phyloP scores from a whole-genome alignment of 2,329 filamentous ascomycete species.

The Thermothelomyces thermophilus region DNA sequence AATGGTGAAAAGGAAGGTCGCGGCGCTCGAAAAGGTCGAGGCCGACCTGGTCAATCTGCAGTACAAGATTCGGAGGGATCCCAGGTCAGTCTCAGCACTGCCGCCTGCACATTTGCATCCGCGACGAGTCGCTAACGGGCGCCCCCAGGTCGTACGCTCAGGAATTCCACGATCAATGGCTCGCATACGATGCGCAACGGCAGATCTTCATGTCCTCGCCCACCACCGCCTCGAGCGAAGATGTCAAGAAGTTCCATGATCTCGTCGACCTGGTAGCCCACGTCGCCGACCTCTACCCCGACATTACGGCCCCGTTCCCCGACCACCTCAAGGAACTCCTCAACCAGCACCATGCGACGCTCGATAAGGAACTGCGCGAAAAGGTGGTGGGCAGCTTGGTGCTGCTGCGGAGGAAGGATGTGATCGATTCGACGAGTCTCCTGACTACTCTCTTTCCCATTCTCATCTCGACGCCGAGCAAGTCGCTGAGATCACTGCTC shows the following conservation, averaged over 20 bases:
- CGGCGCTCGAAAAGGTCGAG: slow-evolving; percentile 90
- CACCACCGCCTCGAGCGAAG: slow-evolving; percentile 66
- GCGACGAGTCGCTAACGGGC: slow-evolving; percentile 1
- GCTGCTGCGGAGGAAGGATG: slow-evolving; percentile 80
- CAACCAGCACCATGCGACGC: slow-evolving; percentile 69
- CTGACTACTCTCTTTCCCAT: slow-evolving; percentile 93
- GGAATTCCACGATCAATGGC: slow-evolving; percentile 55
- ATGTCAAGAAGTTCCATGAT: slow-evolving; percentile 78
- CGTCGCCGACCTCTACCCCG: slow-evolving; percentile 86
- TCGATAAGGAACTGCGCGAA: slow-evolving; percentile 81
- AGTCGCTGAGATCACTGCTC: slow-evolving; percentile 76
- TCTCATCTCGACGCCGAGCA: slow-evolving; percentile 79
- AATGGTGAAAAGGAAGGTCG: slow-evolving; percentile 85
- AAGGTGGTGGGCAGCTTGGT: slow-evolving; percentile 91
- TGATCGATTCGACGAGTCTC: slow-evolving; percentile 77
- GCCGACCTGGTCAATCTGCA: slow-evolving; percentile 85
- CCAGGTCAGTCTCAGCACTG: slow-evolving; percentile 49
- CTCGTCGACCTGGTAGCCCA: slow-evolving; percentile 91
- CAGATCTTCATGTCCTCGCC: slow-evolving; percentile 88
- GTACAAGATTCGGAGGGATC: slow-evolving; percentile 85
- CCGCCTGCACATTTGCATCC: neutral
- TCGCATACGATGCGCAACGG: slow-evolving; percentile 51
- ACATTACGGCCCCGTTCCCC: slow-evolving; percentile 69
- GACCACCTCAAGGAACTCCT: slow-evolving; percentile 76
- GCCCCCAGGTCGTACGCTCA: slow-evolving; percentile 69